Percentiles rank a stretch among this genome's conserved stretches.
Conservation (phyloP, 495 filamentous ascomycete genomes). For the Thermothielavioides terrestris region DNA sequence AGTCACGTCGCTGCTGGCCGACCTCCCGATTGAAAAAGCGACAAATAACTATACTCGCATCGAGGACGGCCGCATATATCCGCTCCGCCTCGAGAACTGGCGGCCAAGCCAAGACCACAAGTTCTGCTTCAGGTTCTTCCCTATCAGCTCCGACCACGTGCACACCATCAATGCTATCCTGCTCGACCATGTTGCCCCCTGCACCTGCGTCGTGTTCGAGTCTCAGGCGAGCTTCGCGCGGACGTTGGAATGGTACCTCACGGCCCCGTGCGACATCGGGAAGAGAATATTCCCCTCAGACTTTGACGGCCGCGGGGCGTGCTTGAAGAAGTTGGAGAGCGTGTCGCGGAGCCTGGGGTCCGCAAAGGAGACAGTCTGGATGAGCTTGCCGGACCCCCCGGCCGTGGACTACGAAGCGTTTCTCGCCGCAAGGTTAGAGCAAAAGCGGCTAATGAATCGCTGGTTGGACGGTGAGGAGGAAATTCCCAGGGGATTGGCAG, state of each 20-base stretch:
- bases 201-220: constrained; percentile 25
- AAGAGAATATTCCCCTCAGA: constrained; percentile 13
- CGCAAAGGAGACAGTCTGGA: constrained; percentile 9
- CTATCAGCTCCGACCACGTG: constrained; percentile 26
- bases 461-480: neutral
- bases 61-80: constrained; percentile 18
- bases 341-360: constrained; percentile 21
- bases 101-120: constrained; percentile 14
- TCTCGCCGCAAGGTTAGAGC: neutral
- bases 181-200: constrained; percentile 27
- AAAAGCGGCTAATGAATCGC: neutral
- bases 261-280: constrained; percentile 4
- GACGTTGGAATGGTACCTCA: constrained; percentile 31
- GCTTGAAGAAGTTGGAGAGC: constrained; percentile 21
- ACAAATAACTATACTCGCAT: constrained; percentile 31
- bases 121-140: constrained; percentile 38
- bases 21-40: constrained; percentile 35
- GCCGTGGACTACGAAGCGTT: neutral
- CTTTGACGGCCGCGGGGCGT: constrained; percentile 8
- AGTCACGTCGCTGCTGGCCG: constrained; percentile 21
- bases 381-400: neutral
- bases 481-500: neutral
- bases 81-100: constrained; percentile 9
- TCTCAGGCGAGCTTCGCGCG: constrained; percentile 8
- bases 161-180: constrained; percentile 37